A percentile compares a stretch with the other conserved stretches of the same genome.
These are phyloP conservation scores for Backusella morwellensis DNA, from an alignment of 192 early-diverging fungal species.

Conservation along the genomic window DNA sequence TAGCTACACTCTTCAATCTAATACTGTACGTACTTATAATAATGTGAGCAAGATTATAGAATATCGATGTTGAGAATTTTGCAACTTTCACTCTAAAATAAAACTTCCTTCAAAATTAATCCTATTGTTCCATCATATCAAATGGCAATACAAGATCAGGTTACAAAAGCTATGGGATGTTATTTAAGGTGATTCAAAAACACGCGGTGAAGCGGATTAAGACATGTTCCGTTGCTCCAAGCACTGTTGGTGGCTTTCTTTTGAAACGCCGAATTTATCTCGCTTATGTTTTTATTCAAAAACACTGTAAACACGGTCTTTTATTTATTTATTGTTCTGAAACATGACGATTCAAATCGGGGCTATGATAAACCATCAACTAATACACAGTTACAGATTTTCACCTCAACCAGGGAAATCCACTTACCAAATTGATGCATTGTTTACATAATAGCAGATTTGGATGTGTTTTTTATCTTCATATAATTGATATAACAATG, in stretches of 20 bases:
- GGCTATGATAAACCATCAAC: neutral
- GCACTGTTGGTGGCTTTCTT: neutral
- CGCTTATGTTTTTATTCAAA: neutral
- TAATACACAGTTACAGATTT: neutral
- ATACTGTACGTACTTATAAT: neutral
- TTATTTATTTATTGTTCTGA: neutral
- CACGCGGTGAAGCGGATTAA: neutral
- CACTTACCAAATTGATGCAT: neutral
- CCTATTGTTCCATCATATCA: neutral
- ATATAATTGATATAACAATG: neutral
- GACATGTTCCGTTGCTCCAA: neutral
- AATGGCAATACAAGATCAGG: neutral
- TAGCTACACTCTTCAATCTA: neutral
- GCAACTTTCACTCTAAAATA: neutral
- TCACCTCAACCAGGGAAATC: neutral
- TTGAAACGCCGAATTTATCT: neutral
- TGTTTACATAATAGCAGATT: neutral
- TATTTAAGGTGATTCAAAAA: neutral
- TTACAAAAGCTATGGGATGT: neutral
- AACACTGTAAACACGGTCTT: neutral
- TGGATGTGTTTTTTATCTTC: neutral
- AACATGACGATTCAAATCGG: neutral
- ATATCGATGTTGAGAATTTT: neutral
- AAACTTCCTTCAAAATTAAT: neutral
- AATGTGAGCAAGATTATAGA: neutral